These are phyloP conservation scores for Panicum hallii DNA, from an alignment of 202 grass and related monocot genomes.

Conservation along the genomic window DNA sequence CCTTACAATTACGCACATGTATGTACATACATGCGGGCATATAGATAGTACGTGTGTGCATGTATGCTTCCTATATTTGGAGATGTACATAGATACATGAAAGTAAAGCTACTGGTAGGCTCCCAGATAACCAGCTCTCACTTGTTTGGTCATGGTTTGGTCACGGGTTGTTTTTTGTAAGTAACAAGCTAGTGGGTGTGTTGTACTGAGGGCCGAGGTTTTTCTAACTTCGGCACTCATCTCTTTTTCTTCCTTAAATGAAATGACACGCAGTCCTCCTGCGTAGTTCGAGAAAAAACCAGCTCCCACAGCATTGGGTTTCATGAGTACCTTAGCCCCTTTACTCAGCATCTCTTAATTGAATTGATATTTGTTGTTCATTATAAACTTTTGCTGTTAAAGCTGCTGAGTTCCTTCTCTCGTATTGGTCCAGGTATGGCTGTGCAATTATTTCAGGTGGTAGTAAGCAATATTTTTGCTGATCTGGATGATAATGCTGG, in stretches of 20 bases:
- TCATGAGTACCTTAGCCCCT: not conserved
- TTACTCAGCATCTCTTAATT: not conserved
- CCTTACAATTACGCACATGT: not conserved
- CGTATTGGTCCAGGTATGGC: conserved; percentile 60
- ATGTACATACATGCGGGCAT: not conserved
- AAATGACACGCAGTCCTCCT: too few species aligned
- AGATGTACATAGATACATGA: not conserved
- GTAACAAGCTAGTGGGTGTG: too few species aligned
- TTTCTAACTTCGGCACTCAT: too few species aligned
- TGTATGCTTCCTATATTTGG: not conserved
- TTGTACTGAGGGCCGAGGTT: too few species aligned
- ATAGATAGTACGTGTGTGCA: not conserved
- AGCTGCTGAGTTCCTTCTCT: conserved; percentile 31
- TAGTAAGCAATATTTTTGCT: conserved; percentile 59
- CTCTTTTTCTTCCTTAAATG: too few species aligned
- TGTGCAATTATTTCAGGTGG: conserved; percentile 58
- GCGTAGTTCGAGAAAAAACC: not conserved
- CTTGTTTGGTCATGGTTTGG: too few species aligned
- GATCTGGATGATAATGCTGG: conserved; percentile 56
- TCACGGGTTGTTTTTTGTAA: too few species aligned
- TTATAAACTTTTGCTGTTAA: conserved; percentile 20
- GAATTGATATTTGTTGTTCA: conserved; percentile 29
- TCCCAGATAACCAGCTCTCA: not conserved
- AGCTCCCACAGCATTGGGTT: not conserved
- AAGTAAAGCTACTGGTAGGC: not conserved